These are phyloP conservation scores for Exutisphaerella laricina DNA, from an alignment of 2,329 filamentous ascomycete species.

Conservation along the genomic window DNA sequence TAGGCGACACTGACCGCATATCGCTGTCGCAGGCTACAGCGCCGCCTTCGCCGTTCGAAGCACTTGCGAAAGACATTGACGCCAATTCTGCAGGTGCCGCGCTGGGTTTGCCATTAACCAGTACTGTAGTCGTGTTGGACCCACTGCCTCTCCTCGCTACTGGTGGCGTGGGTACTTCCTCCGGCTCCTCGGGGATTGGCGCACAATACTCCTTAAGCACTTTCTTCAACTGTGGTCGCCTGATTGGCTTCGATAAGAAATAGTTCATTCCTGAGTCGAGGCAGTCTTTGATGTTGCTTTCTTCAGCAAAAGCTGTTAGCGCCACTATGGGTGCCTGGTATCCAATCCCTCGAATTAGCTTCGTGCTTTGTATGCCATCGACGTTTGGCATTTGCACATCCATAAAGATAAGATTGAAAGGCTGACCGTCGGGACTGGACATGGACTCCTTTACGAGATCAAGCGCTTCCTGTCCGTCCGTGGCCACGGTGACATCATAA, in stretches of 20 bases:
- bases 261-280: conserved; percentile 90
- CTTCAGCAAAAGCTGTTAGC: conserved; percentile 82
- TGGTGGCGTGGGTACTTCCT: conserved; percentile 9
- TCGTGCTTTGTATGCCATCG: conserved; percentile 80
- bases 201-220: conserved; percentile 71
- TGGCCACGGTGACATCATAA: conserved; percentile 80
- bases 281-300: conserved; percentile 61
- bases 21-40: neutral
- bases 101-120: neutral
- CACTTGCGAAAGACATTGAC: neutral
- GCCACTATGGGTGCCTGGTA: conserved; percentile 90
- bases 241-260: conserved; percentile 70
- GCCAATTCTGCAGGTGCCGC: neutral
- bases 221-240: conserved; percentile 75
- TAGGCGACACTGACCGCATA: conserved; percentile 4
- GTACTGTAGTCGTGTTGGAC: conserved; percentile 15
- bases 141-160: conserved; percentile 9
- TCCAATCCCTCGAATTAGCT: conserved; percentile 78
- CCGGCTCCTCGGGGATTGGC: conserved; percentile 20
- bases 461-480: conserved; percentile 63
- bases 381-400: conserved; percentile 52
- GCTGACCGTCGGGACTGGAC: conserved; percentile 52
- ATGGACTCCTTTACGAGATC: conserved; percentile 79
- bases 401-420: conserved; percentile 82
- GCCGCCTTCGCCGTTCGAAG: neutral